Evolutionary conservation across 305 asterid genomes (phyloP).

Genomic region (Solanum chacoense): DNA sequence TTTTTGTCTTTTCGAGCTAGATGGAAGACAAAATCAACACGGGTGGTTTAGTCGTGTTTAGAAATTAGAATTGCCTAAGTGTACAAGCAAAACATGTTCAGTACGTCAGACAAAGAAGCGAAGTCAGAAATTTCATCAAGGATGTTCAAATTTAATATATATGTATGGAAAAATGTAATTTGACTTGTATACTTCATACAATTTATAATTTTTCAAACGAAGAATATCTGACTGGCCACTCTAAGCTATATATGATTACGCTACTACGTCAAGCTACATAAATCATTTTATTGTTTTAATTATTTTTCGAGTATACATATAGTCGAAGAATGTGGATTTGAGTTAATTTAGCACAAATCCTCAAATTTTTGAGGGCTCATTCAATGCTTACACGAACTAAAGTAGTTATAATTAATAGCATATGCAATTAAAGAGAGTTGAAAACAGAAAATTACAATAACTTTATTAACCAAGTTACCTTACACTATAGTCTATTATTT

Average conservation of each 20-base stretch:
- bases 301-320: not conserved
- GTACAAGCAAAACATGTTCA: not conserved
- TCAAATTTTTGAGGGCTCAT: not conserved
- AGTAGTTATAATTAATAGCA: not conserved
- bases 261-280: not conserved
- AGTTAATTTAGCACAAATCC: not conserved
- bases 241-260: too few relatives aligned
- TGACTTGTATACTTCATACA: too few relatives aligned
- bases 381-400: not conserved
- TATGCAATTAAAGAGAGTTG: not conserved
- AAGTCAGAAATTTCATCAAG: too few relatives aligned
- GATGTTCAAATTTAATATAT: too few relatives aligned
- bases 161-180: too few relatives aligned
- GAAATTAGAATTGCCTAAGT: not conserved
- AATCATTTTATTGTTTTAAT: not conserved
- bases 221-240: too few relatives aligned
- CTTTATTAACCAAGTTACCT: not conserved
- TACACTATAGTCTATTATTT: not conserved
- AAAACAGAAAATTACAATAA: not conserved
- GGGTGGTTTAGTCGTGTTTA: not conserved
- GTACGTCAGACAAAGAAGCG: not conserved
- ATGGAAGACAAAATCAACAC: not conserved
- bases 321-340: not conserved
- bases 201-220: too few relatives aligned
- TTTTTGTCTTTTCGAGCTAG: not conserved